Evolutionary conservation across 2,329 filamentous ascomycete genomes (phyloP), one percentile per base, ranked within the genome.

Genomic region (Ophiostoma sp.): DNA sequence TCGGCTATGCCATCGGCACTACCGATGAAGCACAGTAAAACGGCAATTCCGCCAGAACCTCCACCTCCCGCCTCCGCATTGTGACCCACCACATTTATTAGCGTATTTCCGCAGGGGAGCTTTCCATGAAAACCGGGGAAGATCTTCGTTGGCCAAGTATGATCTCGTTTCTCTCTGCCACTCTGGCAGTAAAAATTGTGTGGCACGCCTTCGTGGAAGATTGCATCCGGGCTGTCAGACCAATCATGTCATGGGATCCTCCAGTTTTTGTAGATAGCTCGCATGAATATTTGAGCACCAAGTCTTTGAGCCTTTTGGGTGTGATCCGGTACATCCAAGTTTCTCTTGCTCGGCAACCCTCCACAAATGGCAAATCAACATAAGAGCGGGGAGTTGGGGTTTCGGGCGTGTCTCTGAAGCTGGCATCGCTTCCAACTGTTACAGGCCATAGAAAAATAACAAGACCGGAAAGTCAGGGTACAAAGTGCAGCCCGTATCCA

Each of bases 71-170:
- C 28, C 57, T 39, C 52, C 52, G 48, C 52, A 57, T 2, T 45
- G 39, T 8, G 28, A 63, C 59, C 15, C 33, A 36, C 28, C 31
- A 63, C 28, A 31, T 5, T 50, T 50, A 19, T 15, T 64, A 64
- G 33, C 33, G 59, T 39, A 39, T 64, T 33, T 19, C 59, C 6
- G 33, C 59, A 64, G 15, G 59, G 59, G 12, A 33, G 33, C 59
- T 59, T 59, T 59, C 31, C 59, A 42, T 39, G 59, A 64, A 64
- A 64, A 42, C 59, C 33, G 59, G 31, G 59, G 59, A 39, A 31
- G 52, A 11, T 11, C n/a, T 22, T 55, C 52, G 52, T 50, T 7
- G 48, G 8, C 48, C 48, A 52, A 28, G 52, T 57, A 25, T 57
- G 52, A 3, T 31, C 48, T 45, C 48, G 15, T 52, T 52, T 7